Evolutionary conservation across 106 monocot species (phyloP), one percentile per base, ranked within the genome.

Genomic region (Hemerocallis citrina): DNA sequence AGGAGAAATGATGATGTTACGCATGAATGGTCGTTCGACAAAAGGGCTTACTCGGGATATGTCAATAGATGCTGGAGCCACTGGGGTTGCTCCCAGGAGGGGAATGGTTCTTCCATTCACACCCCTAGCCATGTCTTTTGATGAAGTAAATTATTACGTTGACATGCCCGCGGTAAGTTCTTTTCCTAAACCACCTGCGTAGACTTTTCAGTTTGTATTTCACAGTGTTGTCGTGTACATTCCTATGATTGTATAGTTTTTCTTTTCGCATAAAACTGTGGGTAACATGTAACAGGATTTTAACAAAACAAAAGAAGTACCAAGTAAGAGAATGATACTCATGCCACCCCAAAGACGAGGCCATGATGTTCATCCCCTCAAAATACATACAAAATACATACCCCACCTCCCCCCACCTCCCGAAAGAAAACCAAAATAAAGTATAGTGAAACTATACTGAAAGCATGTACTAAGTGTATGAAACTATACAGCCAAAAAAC

Each of bases 41-140:
- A 70, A 43, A 28, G 69, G 62, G 23, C 59, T 69, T 68, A 30
- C 32, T 61, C 63, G 15, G 7, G 57, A 39, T 6, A 22, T 64
- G 20, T 76, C 63, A 6, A 34, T 13, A 57, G 63, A 55, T 17
- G 72, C 63, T 46, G 59, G 43, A 69, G 52, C 56, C 37, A 66
- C n/a, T n/a, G n/a, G 49, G 49, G 3, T 49, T 49, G 49, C 77
- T 43, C 63, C 68, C 5, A 85, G 71, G 63, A 79, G 77, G 73
- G 93, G 93, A 67, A 89, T 94, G 93, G 82, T 89, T 63, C 89
- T 94, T 83, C 93, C 93, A 1, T 94, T 94, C 72, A 66, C 33
- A 30, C 89, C 93, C 38, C 77, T 94, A 5, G 35, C 85, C 55
- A 94, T 94, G 89, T 89, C 93, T 7, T 94, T 94, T 44, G 77